Evolutionary conservation across 805 yeast genomes (phyloP).

Genomic region (Candida michaelii): DNA sequence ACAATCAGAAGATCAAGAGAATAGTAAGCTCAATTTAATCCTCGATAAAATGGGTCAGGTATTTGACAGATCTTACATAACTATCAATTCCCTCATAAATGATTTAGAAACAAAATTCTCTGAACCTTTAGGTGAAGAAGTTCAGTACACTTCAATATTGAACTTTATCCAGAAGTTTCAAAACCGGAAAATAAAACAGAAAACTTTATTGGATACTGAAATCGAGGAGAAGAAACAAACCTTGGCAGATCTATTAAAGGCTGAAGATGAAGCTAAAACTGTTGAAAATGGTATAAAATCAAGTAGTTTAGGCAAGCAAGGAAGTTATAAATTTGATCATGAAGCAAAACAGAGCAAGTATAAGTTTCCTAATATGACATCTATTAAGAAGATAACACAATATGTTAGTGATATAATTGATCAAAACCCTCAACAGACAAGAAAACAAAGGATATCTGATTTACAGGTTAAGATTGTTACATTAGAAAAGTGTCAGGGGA

Average conservation of each 20-base stretch:
- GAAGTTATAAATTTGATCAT: not conserved
- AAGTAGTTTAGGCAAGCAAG: not conserved
- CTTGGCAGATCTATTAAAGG: constrained; percentile 26
- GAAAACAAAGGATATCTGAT: constrained; percentile 52
- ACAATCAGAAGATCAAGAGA: constrained; percentile 27
- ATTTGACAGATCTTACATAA: constrained; percentile 63
- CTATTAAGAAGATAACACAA: constrained; percentile 51
- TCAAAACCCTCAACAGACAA: constrained; percentile 62
- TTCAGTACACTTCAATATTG: constrained; percentile 59
- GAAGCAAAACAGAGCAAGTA: constrained; percentile 29
- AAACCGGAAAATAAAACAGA: constrained; percentile 36
- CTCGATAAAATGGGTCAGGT: constrained; percentile 85
- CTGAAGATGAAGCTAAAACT: constrained; percentile 30
- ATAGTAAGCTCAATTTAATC: constrained; percentile 30
- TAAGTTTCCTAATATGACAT: constrained; percentile 39
- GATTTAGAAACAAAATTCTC: constrained; percentile 58
- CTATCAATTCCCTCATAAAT: constrained; percentile 52
- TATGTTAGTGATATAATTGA: constrained; percentile 58
- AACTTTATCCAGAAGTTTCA: constrained; percentile 62
- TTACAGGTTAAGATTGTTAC: constrained; percentile 51
- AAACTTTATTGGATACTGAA: constrained; percentile 31
- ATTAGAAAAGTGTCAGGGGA: constrained; percentile 50
- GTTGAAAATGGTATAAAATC: constrained; percentile 25
- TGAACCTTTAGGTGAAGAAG: constrained; percentile 72
- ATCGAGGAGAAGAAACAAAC: constrained; percentile 31